phyloP scores from a whole-genome alignment of 169 alveolate genomes.

The Plasmodium chabaudi region DNA sequence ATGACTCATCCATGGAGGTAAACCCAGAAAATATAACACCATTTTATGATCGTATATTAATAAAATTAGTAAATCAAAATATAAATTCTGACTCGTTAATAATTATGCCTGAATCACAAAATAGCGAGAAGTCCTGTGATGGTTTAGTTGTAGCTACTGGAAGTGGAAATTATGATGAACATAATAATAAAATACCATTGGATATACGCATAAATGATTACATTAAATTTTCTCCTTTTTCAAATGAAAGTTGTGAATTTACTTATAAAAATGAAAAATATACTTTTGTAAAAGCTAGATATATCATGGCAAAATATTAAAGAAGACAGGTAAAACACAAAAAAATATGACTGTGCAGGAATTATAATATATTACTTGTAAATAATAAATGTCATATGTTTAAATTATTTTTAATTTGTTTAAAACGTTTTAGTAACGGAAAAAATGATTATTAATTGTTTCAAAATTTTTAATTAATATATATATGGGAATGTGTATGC shows the following conservation, averaged over 20 bases:
- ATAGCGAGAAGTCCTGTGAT: constrained; percentile 26
- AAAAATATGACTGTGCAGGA: not conserved
- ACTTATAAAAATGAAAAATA: constrained; percentile 53
- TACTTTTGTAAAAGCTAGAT: constrained; percentile 69
- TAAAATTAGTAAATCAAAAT: constrained; percentile 39
- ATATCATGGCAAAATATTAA: constrained; percentile 68
- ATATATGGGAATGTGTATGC: too few species aligned
- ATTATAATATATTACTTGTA: too few species aligned
- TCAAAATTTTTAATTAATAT: too few species aligned
- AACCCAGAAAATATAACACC: constrained; percentile 62
- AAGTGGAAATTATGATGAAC: constrained; percentile 58
- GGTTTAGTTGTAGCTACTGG: constrained; percentile 69
- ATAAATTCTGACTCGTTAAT: constrained; percentile 46
- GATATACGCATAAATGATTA: constrained; percentile 56
- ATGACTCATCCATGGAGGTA: constrained; percentile 27
- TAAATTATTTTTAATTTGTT: too few species aligned
- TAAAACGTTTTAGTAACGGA: too few species aligned
- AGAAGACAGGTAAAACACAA: not conserved
- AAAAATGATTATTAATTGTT: too few species aligned
- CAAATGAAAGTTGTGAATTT: constrained; percentile 72
- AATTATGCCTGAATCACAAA: constrained; percentile 67
- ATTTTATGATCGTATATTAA: constrained; percentile 67
- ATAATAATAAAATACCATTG: constrained; percentile 61
- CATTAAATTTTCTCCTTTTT: constrained; percentile 69
- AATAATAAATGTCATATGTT: not conserved